Evolutionary conservation across 1,284 basidiomycete species (phyloP).

Genomic region (Meira miltonrushii): DNA sequence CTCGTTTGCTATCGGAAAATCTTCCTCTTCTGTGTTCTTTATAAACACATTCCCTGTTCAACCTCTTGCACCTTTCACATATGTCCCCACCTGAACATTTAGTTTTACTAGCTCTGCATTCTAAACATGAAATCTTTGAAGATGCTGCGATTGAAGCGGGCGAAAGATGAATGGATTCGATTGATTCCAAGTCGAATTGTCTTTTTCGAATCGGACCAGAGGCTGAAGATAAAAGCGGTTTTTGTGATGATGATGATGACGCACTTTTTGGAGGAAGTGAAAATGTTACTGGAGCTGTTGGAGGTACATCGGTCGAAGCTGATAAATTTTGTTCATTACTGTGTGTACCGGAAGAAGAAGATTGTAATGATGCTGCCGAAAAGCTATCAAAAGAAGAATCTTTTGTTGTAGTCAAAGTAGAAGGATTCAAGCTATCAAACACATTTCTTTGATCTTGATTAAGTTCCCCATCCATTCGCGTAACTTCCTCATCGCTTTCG

Average conservation of each 20-base stretch:
- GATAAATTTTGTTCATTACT: too few species aligned
- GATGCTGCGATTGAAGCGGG: neutral
- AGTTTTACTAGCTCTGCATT: conserved; percentile 3
- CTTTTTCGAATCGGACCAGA: neutral
- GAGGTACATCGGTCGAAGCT: too few species aligned
- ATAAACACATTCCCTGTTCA: neutral
- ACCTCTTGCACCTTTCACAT: neutral
- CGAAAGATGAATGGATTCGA: neutral
- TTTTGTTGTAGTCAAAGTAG: too few species aligned
- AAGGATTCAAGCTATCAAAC: too few species aligned
- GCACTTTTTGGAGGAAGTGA: neutral
- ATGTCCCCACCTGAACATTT: neutral
- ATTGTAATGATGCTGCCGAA: too few species aligned
- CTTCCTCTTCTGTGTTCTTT: conserved; percentile 4
- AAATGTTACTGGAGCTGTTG: too few species aligned
- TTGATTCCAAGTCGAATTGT: neutral
- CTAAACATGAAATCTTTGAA: conserved; percentile 4
- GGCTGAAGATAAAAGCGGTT: too few species aligned
- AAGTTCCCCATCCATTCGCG: too few species aligned
- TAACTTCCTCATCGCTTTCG: too few species aligned
- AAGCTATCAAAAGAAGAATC: too few species aligned
- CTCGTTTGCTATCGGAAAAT: conserved; percentile 1
- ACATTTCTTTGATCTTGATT: too few species aligned
- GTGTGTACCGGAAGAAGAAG: too few species aligned
- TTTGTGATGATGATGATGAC: neutral